phyloP scores from a whole-genome alignment of 176 grass and related monocot genomes.

The Avena sativa region DNA sequence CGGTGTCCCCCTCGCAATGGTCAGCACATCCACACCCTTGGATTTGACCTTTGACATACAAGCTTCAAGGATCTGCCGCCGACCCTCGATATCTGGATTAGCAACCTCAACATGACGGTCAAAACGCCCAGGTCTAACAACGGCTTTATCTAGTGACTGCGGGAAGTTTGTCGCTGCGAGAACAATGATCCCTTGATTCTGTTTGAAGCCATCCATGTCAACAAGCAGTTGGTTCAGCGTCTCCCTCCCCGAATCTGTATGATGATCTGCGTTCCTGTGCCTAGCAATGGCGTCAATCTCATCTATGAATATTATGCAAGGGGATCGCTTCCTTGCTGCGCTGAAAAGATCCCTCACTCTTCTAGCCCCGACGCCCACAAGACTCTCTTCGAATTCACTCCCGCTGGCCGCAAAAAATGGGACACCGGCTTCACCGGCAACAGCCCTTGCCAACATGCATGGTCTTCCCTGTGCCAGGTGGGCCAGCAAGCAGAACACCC shows the following conservation, averaged over 20 bases:
- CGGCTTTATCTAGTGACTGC: neutral
- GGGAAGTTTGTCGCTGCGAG: neutral
- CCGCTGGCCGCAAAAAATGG: neutral
- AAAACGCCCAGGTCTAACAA: conserved; percentile 16
- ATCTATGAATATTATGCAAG: conserved; percentile 9
- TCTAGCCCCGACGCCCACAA: neutral
- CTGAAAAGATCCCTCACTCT: neutral
- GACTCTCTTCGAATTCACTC: neutral
- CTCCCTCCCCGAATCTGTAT: neutral
- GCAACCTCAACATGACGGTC: conserved; percentile 5
- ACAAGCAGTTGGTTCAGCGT: neutral
- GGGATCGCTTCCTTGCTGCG: neutral
- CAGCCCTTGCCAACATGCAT: neutral
- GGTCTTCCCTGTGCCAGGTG: conserved; percentile 13
- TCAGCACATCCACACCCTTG: conserved; percentile 69
- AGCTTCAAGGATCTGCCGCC: neutral
- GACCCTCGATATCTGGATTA: conserved; percentile 8
- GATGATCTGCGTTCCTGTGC: neutral
- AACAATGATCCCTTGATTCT: neutral
- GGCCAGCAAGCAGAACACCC: neutral
- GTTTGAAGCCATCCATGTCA: conserved; percentile 7
- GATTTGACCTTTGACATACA: conserved; percentile 49
- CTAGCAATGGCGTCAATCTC: neutral
- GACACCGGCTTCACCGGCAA: neutral
- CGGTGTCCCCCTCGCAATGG: conserved; percentile 67